Percentiles rank a stretch among this genome's conserved stretches.
phyloP scores from a whole-genome alignment of 441 rosid genomes.

The Eugenia klotzschiana region DNA sequence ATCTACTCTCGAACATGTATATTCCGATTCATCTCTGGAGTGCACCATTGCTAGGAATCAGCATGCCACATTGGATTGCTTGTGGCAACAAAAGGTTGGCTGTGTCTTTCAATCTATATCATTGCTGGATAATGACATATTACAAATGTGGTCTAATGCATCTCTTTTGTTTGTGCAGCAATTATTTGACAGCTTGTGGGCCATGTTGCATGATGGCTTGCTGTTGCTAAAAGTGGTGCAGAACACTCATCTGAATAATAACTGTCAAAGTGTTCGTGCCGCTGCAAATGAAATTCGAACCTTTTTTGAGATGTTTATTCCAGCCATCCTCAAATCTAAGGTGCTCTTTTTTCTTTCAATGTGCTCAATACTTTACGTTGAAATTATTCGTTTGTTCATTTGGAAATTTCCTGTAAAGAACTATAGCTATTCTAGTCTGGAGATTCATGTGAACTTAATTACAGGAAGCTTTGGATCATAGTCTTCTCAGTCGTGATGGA shows the following conservation, averaged over 20 bases:
- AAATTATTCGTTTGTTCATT: no score
- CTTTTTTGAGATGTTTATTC: conserved; percentile 46
- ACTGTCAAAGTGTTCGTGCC: conserved; percentile 47
- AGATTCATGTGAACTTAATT: conserved; percentile 12
- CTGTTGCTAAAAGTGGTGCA: conserved; percentile 51
- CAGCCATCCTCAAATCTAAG: conserved; percentile 52
- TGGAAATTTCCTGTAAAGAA: background rate
- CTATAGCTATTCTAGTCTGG: background rate
- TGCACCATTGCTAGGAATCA: conserved; percentile 43
- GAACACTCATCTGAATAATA: conserved; percentile 32
- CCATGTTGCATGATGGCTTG: conserved; percentile 49
- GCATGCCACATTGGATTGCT: conserved; percentile 28
- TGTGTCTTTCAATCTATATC: background rate
- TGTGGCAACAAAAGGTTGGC: conserved; percentile 82
- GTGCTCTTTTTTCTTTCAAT: conserved; percentile 21
- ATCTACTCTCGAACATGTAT: conserved; percentile 26
- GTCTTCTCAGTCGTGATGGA: conserved; percentile 35
- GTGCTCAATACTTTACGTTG: background rate
- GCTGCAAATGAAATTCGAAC: conserved; percentile 25
- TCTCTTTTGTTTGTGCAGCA: conserved; percentile 27
- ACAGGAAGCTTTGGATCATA: conserved; percentile 53
- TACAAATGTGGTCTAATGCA: background rate
- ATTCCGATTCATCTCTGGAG: conserved; percentile 14
- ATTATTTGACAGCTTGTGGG: conserved; percentile 53
- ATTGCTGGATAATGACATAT: background rate